Conservation (phyloP, 257 asterid species). For the Datura wrightii region DNA sequence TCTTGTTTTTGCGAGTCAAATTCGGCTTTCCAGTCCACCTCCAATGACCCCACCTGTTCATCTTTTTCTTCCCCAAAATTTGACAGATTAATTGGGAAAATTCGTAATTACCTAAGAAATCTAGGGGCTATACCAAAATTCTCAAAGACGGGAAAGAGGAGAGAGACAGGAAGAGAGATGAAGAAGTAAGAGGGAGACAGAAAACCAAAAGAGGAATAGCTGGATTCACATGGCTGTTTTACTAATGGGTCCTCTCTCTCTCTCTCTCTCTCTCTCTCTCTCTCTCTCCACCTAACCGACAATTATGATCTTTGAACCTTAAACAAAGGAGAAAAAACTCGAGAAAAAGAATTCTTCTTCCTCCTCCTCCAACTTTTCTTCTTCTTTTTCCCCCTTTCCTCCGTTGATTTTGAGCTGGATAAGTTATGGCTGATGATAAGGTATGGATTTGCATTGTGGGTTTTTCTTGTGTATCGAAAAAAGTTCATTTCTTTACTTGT, state of each 20-base stretch:
- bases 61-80: background rate
- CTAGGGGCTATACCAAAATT: slow-evolving; percentile 17
- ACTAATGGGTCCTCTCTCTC: slow-evolving; percentile 47
- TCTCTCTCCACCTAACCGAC: slow-evolving; percentile 65
- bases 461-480: background rate
- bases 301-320: slow-evolving; percentile 56
- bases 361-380: slow-evolving; percentile 21
- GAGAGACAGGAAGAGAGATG: slow-evolving; percentile 21
- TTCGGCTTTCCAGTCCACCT: slow-evolving; percentile 22
- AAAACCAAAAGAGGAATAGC: slow-evolving; percentile 44
- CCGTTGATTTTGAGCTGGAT: slow-evolving; percentile 33
- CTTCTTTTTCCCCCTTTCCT: slow-evolving; percentile 16
- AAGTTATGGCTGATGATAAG: slow-evolving; percentile 60
- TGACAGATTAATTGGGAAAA: background rate
- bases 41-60: slow-evolving; percentile 13
- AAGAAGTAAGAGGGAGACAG: background rate
- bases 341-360: slow-evolving; percentile 29
- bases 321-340: slow-evolving; percentile 35
- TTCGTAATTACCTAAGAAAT: background rate
- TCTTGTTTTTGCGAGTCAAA: slow-evolving; percentile 15
- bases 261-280: slow-evolving; percentile 46
- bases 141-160: background rate
- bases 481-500: slow-evolving; percentile 3
- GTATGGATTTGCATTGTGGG: slow-evolving; percentile 33
- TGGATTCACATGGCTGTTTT: slow-evolving; percentile 82